Percentiles rank a stretch among this genome's conserved stretches.
phyloP scores from a whole-genome alignment of 371 early-diverging fungal species.

The Actinomucor elegans region DNA sequence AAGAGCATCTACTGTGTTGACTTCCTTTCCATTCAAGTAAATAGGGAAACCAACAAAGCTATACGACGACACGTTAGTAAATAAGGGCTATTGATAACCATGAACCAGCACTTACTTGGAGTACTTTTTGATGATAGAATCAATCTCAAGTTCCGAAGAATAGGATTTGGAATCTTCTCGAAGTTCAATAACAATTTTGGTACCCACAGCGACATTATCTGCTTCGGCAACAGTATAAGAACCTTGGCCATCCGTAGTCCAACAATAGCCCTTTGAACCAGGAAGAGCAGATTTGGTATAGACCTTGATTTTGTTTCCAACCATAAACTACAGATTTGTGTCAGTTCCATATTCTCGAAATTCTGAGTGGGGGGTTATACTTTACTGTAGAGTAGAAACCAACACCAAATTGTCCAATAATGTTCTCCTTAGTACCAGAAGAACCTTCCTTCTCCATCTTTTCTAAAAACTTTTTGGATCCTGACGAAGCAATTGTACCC shows the following conservation, averaged over 20 bases:
- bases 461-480: slow-evolving; percentile 88
- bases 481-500: slow-evolving; percentile 97
- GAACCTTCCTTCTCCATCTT: slow-evolving; percentile 67
- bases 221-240: slow-evolving; percentile 80
- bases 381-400: slow-evolving; percentile 81
- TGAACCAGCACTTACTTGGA: slow-evolving; percentile 70
- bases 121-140: slow-evolving; percentile 90
- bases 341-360: too few relatives aligned
- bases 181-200: slow-evolving; percentile 91
- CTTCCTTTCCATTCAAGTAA: slow-evolving; percentile 70
- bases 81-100: too few relatives aligned
- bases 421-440: slow-evolving; percentile 62
- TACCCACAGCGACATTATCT: slow-evolving; percentile 82
- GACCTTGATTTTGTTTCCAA: slow-evolving; percentile 81
- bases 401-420: slow-evolving; percentile 99
- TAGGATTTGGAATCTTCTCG: slow-evolving; percentile 90
- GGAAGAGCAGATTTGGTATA: slow-evolving; percentile 75
- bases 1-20: slow-evolving; percentile 91
- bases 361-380: background rate
- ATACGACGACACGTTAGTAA: too few relatives aligned
- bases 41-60: slow-evolving; percentile 96
- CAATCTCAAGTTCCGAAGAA: slow-evolving; percentile 71
- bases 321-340: slow-evolving; percentile 76
- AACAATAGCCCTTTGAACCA: slow-evolving; percentile 79
- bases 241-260: slow-evolving; percentile 83